phyloP scores from a whole-genome alignment of 192 early-diverging fungal genomes.

The Umbelopsis ramanniana region DNA sequence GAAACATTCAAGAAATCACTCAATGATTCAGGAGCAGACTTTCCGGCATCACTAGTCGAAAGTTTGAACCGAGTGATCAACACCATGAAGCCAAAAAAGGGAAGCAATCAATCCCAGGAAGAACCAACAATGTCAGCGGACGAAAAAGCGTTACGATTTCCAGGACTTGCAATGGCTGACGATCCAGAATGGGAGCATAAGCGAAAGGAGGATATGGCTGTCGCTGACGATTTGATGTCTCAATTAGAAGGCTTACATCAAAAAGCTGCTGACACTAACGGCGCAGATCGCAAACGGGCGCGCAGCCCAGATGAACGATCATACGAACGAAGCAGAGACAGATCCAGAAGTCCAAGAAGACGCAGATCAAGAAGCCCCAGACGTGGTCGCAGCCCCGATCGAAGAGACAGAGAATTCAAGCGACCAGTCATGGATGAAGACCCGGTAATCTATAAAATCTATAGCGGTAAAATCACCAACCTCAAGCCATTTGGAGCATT shows the following conservation, averaged over 20 bases:
- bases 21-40: slow-evolving; percentile 76
- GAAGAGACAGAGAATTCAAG: slow-evolving; percentile 23
- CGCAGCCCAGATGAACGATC: slow-evolving; percentile 16
- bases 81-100: slow-evolving; percentile 73
- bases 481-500: slow-evolving; percentile 96
- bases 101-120: slow-evolving; percentile 3
- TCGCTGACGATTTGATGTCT: slow-evolving; percentile 58
- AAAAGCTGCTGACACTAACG: slow-evolving; percentile 33
- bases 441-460: slow-evolving; percentile 93
- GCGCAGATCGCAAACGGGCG: slow-evolving; percentile 31
- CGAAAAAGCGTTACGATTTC: slow-evolving; percentile 71
- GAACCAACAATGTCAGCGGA: slow-evolving; percentile 43
- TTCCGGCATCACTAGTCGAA: slow-evolving; percentile 81
- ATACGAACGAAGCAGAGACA: slow-evolving; percentile 28
- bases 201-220: slow-evolving; percentile 49
- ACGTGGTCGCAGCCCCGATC: slow-evolving; percentile 28
- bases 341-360: slow-evolving; percentile 27
- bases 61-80: slow-evolving; percentile 88
- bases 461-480: slow-evolving; percentile 79
- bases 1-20: slow-evolving; percentile 71
- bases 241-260: slow-evolving; percentile 60
- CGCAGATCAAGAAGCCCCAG: slow-evolving; percentile 32
- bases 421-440: slow-evolving; percentile 64
- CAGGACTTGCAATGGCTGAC: slow-evolving; percentile 72
- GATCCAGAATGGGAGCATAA: slow-evolving; percentile 51